phyloP scores from a whole-genome alignment of 1,284 basidiomycete species.

The Naganishia cerealis region DNA sequence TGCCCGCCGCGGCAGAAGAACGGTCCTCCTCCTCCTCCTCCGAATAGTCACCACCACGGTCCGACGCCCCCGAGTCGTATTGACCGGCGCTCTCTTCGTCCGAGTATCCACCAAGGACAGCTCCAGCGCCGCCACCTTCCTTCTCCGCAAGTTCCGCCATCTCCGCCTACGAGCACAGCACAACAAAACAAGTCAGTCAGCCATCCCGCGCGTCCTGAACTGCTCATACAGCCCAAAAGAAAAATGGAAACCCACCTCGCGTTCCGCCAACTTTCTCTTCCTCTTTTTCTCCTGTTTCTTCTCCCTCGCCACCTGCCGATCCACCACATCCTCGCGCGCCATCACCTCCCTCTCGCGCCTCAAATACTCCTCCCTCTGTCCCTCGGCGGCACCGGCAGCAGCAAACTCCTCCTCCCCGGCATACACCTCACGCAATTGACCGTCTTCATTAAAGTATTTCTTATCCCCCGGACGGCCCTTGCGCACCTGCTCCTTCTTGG shows the following conservation, averaged over 20 bases:
- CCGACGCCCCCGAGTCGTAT: slow-evolving; percentile 31
- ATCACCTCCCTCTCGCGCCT: slow-evolving; percentile 70
- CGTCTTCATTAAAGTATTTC: slow-evolving; percentile 83
- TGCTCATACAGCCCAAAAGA: neutral
- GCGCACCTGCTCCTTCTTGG: slow-evolving; percentile 73
- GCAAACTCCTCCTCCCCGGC: slow-evolving; percentile 64
- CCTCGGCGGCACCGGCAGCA: slow-evolving; percentile 65
- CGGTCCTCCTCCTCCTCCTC: slow-evolving; percentile 26
- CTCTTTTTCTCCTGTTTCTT: slow-evolving; percentile 81
- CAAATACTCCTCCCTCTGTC: slow-evolving; percentile 68
- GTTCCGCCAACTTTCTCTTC: slow-evolving; percentile 82
- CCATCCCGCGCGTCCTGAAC: neutral
- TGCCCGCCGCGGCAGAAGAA: neutral
- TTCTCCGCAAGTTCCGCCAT: slow-evolving; percentile 27
- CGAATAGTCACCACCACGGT: slow-evolving; percentile 14
- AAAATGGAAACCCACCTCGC: slow-evolving; percentile 55
- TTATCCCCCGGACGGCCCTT: slow-evolving; percentile 63
- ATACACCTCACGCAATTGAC: slow-evolving; percentile 73
- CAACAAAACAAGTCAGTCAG: neutral
- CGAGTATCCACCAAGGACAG: slow-evolving; percentile 30
- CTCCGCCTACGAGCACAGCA: neutral
- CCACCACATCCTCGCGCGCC: slow-evolving; percentile 68
- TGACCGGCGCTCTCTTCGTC: slow-evolving; percentile 25
- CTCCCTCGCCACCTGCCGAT: slow-evolving; percentile 79
- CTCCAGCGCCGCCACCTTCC: slow-evolving; percentile 32